Evolutionary conservation across 441 rosid species (phyloP), one percentile per base, ranked within the genome.

Genomic region (Omphalea diandra): DNA sequence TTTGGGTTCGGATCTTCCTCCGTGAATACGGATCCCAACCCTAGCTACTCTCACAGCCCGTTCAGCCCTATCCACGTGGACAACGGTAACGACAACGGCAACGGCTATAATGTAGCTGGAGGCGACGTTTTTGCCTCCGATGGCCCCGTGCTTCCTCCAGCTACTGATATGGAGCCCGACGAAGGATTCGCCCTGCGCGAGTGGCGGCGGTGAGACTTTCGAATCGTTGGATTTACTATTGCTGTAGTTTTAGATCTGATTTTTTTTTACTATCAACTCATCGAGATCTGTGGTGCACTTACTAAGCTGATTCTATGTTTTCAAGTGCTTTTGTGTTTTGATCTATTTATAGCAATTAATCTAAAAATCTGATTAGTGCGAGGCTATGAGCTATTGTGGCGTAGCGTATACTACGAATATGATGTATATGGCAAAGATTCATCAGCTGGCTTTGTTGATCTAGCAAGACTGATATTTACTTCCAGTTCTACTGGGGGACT

Each of bases 61-160:
- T 89, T 75, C 79, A 83, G 77, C 20, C 67, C 86, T 62, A 73
- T 77, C 50, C 85, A 75, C 47, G 83, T 65, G 3, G 87, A 82
- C 72, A 87, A 85, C 68, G 88, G 90, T 1, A n/a, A n/a, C n/a
- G n/a, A n/a, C n/a, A 81, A 75, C 63, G 86, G 82, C 12, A 79
- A 81, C 41, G 85, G 83, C 0, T 80, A 78, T 36, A 76, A 72
- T 7, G 82, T 10, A 69, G 84, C 49, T 38, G 75, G 76, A 47
- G 89, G 73, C n/a, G 71, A 68, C 58, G 43, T 80, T 18, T 88
- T 88, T 69, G 73, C 71, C 61, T 70, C 86, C 2, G 90, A 85
- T 67, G 91, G 87, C 0, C 88, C 90, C 32, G 65, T 88, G 64
- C 90, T 88, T 68, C 91, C 91, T 43, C 87, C 90, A 50, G 88